Evolutionary conservation across 768 basidiomycete species (phyloP), one percentile per base, ranked within the genome.

Genomic region (Tricholomella constricta): DNA sequence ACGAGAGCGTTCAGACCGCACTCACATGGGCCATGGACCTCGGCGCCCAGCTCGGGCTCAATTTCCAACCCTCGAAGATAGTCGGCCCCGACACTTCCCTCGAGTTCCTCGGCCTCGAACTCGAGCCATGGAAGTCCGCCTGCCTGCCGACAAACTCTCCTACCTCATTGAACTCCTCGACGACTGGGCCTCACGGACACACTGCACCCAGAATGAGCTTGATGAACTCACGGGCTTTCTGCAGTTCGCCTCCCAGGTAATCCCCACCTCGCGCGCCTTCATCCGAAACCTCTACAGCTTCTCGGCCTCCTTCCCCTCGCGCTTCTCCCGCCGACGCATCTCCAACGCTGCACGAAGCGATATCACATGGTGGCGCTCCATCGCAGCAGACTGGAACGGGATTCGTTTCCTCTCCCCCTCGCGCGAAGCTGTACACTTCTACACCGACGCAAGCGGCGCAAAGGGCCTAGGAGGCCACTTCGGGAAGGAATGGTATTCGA

Each of bases 231-330:
- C 56, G 1, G 71, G 74, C 3, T 70, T 60, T 50, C 62, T 76
- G 2, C 65, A 69, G 41, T 76, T 76, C 48, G 44, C 58, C 1
- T 66, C 67, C 0, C 69, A 70, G 37, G 73, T 74, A 14, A 67
- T 73, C 23, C 72, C 70, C 0, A 45, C 37, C 12, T 66, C 66
- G 0, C 59, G 61, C 4, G 37, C 69, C 0, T 74, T 69, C 48
- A 45, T 73, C 12, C 61, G 64, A 1, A 51, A 58, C 11, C 51
- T 74, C 11, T 58, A 63, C 37, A 53, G 68, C 27, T 73, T 73
- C 54, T 62, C 65, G 0, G 43, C 55, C 2, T 58, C 55, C 4
- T 72, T 71, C 55, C 27, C 44, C 0, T 61, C 67, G 1, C 43
- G 58, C 1, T 64, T 59, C 47, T 7, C 57, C 1, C 27, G 31